phyloP scores from a whole-genome alignment of 2,329 filamentous ascomycete genomes.

The Diaporthe australafricana region DNA sequence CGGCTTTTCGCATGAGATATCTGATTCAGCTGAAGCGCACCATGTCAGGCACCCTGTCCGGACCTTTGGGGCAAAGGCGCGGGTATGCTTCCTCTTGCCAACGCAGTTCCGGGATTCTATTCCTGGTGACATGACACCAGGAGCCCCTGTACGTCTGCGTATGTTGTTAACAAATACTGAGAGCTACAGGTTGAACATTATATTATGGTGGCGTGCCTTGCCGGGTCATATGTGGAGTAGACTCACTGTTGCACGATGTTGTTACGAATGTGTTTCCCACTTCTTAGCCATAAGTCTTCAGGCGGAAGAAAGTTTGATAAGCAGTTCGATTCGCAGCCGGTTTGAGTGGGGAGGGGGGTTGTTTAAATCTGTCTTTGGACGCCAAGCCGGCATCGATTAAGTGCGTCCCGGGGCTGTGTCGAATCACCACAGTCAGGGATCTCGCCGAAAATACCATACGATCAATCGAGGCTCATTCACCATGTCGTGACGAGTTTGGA shows the following conservation, averaged over 20 bases:
- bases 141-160: background rate
- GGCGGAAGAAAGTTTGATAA: too few relatives aligned
- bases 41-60: slow-evolving; percentile 7
- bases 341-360: background rate
- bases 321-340: background rate
- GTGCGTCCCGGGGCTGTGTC: background rate
- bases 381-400: background rate
- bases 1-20: background rate
- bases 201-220: background rate
- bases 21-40: background rate
- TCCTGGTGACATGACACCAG: too few relatives aligned
- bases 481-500: too few relatives aligned
- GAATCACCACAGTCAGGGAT: background rate
- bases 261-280: too few relatives aligned
- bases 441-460: too few relatives aligned
- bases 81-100: background rate
- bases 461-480: too few relatives aligned
- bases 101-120: background rate
- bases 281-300: background rate
- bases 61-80: slow-evolving; percentile 10
- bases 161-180: too few relatives aligned
- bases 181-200: background rate
- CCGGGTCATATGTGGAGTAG: background rate
- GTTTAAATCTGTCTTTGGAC: too few relatives aligned
- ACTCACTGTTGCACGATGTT: background rate